Base-by-base conservation (phyloP, 2,329 filamentous ascomycete species). In the Calycina marina region DNA sequence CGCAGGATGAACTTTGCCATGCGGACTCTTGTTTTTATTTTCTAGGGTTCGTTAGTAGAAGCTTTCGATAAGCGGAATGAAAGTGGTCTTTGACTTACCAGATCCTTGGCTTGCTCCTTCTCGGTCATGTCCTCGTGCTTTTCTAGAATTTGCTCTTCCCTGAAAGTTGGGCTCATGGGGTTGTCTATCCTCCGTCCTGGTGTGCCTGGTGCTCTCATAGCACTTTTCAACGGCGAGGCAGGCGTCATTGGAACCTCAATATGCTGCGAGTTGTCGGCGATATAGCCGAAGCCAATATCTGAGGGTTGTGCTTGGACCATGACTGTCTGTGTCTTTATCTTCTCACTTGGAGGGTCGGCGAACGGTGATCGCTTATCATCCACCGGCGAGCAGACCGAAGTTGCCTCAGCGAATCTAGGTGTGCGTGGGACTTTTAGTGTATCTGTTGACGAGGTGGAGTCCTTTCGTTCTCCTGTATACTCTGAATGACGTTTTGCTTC, bases 1-100 rank as follows among this genome's bases (percentile, higher is more conserved):
- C 90, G 79, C n/a, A 98, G 75, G 40, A 93, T 72, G 48, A 96
- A 77, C 63, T 98, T 98, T 46, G 88, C 90, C 57, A 96, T 67
- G 28, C 90, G 76, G 18, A 96, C 86, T 45, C 84, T 74, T 20
- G 77, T 77, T 62, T 94, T 96, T 56, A 93, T 72, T 77, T 22
- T 92, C 88, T 93, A 52, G 28, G 45, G 46, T 54, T 47, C 50
- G 55, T 65, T 55, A 65, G 53, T 28, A 67, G n/a, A n/a, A n/a
- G n/a, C n/a, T n/a, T n/a, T n/a, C n/a, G n/a, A n/a, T 22, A 9
- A 22, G 20, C 20, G 8, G 20, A 8, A 22, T 22, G 20, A 9
- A 9, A 3, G 8, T 9, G 20, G 20, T 8, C 20, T 2, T 9
- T 22, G 4, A 4, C 83, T 56, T 72, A 94, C 88, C 55, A 94